Evolutionary conservation across 2,329 filamentous ascomycete genomes (phyloP), one percentile per base, ranked within the genome.

Genomic region (Rutstroemia sp.): DNA sequence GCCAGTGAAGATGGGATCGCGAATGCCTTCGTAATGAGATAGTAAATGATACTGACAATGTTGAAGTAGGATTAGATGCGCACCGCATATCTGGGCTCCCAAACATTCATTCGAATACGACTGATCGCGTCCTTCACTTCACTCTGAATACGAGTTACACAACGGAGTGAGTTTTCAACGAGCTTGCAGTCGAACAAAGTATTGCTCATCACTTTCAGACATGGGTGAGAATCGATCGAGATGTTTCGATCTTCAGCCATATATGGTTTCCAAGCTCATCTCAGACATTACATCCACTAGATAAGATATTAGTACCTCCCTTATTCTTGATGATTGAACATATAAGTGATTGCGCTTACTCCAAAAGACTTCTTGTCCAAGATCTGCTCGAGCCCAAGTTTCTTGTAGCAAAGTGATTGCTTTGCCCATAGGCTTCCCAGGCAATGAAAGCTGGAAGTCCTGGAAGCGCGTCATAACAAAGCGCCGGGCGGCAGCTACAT

Each of bases 391-490:
- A 5, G 57, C 58, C 66, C 65, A 67, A 21, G 62, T 66, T 61
- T 67, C 66, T 46, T 63, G 49, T 21, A 67, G 59, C 30, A 67
- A 48, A 27, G 49, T 53, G n/a, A 63, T 42, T 1, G 63, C 66
- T 38, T 61, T 62, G 3, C 59, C 48, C 42, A 65, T 60, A 9
- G 65, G 65, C 46, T 67, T 67, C 10, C 62, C 65, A n/a, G 65
- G 65, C 53, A 67, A 55, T 41, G 60, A 59, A 9, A 60, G 53
- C 49, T 63, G 63, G 41, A 62, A 66, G 38, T 67, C 66, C 44
- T 67, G 66, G 10, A 67, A 60, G 9, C 66, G 56, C 8, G 58
- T 62, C 9, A 58, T 57, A 1, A 63, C 63, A 39, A 67, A 67
- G 2, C 61, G 56, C 9, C 66, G 58, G 5, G 64, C 64, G 2